A percentile compares a stretch with the other conserved stretches of the same genome.
Evolutionary conservation across 352 stramenopile genomes (phyloP).

Genomic region (Sclerospora graminicola): DNA sequence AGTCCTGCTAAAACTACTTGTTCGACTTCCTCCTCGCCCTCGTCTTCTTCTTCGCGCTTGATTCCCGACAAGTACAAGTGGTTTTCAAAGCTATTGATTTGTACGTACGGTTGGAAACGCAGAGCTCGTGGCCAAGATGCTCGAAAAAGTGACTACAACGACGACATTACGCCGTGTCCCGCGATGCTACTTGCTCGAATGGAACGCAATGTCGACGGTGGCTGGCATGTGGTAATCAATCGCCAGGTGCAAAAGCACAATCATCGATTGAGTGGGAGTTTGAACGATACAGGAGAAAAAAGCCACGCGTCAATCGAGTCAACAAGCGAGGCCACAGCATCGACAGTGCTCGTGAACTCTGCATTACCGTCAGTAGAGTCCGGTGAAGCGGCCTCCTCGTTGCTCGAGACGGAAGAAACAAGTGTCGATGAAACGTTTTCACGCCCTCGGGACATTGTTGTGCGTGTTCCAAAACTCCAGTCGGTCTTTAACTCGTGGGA

Average conservation of each 20-base stretch:
- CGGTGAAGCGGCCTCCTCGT: constrained; percentile 3
- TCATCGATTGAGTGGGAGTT: constrained; percentile 23
- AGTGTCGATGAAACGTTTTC: not conserved
- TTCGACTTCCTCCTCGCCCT: constrained; percentile 22
- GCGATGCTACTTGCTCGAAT: constrained; percentile 59
- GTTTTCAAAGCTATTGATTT: constrained; percentile 75
- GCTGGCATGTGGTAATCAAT: constrained; percentile 60
- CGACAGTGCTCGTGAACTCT: constrained; percentile 3
- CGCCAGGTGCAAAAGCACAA: constrained; percentile 60
- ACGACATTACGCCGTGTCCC: constrained; percentile 31
- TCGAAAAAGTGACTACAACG: constrained; percentile 4
- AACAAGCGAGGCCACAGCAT: not conserved
- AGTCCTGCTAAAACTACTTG: no score
- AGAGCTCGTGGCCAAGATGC: constrained; percentile 35
- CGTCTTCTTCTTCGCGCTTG: constrained; percentile 20
- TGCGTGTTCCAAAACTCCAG: constrained; percentile 48
- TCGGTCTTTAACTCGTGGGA: constrained; percentile 55
- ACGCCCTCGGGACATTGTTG: constrained; percentile 30
- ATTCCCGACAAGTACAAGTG: constrained; percentile 50
- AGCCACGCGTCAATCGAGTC: constrained; percentile 2
- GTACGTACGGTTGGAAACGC: constrained; percentile 63
- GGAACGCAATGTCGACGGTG: constrained; percentile 49
- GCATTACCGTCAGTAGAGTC: not conserved
- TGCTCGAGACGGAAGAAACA: constrained; percentile 7
- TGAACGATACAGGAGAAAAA: no score